These are phyloP conservation scores for Zygosaccharomyces rouxii DNA, from an alignment of 805 yeast genomes.

Conservation along the genomic window DNA sequence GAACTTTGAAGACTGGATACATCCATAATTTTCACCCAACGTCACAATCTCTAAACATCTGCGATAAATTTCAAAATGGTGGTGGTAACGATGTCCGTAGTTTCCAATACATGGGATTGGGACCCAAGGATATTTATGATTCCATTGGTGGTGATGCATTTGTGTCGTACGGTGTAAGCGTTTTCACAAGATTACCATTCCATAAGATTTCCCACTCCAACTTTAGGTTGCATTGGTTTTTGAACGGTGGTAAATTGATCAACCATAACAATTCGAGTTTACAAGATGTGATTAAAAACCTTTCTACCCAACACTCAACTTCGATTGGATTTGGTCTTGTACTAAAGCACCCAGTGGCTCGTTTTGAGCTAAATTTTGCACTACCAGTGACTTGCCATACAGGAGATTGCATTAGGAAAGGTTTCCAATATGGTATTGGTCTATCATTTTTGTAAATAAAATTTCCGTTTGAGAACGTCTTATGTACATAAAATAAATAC, in stretches of 20 bases:
- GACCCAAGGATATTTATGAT: slow-evolving; percentile 52
- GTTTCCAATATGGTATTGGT: slow-evolving; percentile 65
- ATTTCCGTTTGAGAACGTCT: not conserved
- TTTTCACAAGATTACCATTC: slow-evolving; percentile 60
- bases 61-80: slow-evolving; percentile 81
- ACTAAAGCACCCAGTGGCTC: slow-evolving; percentile 59
- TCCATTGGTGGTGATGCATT: slow-evolving; percentile 65
- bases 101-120: slow-evolving; percentile 61
- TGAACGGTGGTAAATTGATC: slow-evolving; percentile 60
- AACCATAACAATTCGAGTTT: slow-evolving; percentile 30
- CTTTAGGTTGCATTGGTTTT: slow-evolving; percentile 57
- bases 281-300: slow-evolving; percentile 22
- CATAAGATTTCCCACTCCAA: slow-evolving; percentile 41
- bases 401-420: slow-evolving; percentile 53
- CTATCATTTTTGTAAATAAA: slow-evolving; percentile 46
- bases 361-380: slow-evolving; percentile 62
- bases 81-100: slow-evolving; percentile 73
- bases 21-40: slow-evolving; percentile 39
- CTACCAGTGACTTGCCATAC: slow-evolving; percentile 53
- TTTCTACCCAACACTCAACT: slow-evolving; percentile 43
- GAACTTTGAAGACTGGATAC: slow-evolving; percentile 52
- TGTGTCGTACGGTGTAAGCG: slow-evolving; percentile 51
- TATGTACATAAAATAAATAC: slow-evolving; percentile 1
- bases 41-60: slow-evolving; percentile 47
- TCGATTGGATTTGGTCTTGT: slow-evolving; percentile 58